These are phyloP conservation scores for Botrytis elliptica DNA, from an alignment of 2,329 filamentous ascomycete species.

Conservation along the genomic window DNA sequence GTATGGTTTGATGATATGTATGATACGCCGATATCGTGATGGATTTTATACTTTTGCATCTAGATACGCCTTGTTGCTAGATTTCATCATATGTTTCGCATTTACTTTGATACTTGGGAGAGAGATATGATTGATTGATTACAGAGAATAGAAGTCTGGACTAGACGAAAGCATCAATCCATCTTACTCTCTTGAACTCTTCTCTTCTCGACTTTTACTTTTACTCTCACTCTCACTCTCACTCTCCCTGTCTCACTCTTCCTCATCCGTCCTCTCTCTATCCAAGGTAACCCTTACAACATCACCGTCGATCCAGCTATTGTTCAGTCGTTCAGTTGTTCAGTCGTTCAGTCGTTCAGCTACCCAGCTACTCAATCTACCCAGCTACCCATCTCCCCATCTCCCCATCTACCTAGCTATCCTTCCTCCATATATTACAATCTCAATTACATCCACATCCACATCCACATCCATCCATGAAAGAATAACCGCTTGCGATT, in stretches of 20 bases:
- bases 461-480: background rate
- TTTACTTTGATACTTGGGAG: background rate
- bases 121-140: background rate
- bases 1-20: background rate
- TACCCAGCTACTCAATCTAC: background rate
- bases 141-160: background rate
- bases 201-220: background rate
- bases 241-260: background rate
- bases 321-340: background rate
- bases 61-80: background rate
- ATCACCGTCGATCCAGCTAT: background rate
- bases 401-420: background rate
- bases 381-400: background rate
- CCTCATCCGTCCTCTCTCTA: background rate
- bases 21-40: background rate
- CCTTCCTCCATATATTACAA: background rate
- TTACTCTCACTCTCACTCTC: background rate
- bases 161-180: background rate
- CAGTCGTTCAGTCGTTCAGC: background rate
- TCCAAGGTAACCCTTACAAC: background rate
- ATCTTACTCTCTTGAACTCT: background rate
- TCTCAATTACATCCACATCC: background rate
- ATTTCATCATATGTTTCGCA: slow-evolving; percentile 2
- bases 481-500: background rate
- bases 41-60: background rate